Evolutionary conservation across 1,284 basidiomycete genomes (phyloP).

Genomic region (Sanghuangporus baumii): DNA sequence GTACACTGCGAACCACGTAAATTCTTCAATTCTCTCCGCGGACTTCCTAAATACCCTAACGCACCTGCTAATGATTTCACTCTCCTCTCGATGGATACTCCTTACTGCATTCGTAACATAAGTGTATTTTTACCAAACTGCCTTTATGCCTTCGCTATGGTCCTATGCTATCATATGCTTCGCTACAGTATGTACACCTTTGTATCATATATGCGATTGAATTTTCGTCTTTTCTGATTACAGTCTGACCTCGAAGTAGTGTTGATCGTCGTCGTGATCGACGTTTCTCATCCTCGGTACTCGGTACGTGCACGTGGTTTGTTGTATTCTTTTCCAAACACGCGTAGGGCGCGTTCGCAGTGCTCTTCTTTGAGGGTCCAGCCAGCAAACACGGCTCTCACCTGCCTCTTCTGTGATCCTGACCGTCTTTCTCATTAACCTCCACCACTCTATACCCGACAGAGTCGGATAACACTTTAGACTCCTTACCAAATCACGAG

Average conservation of each 20-base stretch:
- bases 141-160: constrained; percentile 7
- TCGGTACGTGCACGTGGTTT: neutral
- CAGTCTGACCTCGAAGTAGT: neutral
- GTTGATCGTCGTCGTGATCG: neutral
- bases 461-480: neutral
- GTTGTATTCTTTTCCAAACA: neutral
- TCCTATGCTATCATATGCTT: constrained; percentile 3
- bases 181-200: neutral
- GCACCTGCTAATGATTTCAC: neutral
- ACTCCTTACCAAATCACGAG: neutral
- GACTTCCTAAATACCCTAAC: neutral
- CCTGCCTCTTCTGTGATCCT: neutral
- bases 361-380: neutral
- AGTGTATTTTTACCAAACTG: neutral
- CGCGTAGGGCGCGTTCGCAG: constrained; percentile 3
- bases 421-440: neutral
- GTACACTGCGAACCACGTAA: neutral
- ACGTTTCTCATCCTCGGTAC: neutral
- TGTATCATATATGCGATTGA: neutral
- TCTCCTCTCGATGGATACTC: neutral
- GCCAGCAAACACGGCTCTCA: neutral
- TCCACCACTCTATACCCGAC: neutral
- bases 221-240: neutral
- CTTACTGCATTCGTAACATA: neutral
- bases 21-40: neutral